Evolutionary conservation across 129 eudicot genomes (phyloP), one percentile per base, ranked within the genome.

Genomic region (Mikania micrantha): DNA sequence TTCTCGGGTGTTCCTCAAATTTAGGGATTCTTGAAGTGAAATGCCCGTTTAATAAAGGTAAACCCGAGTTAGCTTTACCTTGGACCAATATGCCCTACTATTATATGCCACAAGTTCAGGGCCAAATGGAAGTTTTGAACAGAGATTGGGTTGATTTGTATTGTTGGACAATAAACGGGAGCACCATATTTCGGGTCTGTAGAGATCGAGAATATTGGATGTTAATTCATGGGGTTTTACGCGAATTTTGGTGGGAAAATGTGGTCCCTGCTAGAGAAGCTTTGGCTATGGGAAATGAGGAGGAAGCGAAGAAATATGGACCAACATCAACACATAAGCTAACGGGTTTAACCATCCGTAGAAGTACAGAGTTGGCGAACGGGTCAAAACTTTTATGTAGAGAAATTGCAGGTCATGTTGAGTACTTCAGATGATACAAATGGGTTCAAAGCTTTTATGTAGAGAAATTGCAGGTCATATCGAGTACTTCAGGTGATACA

Each of bases 91-190:
- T 93, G 85, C 98, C 98, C 12, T 93, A 78, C 74, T 93, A 93
- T 78, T 93, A 93, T 79, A 93, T 93, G 98, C 98, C 98, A 74
- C 98, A 93, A 31, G 87, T 93, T 67, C 98, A 93, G 60, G 98
- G 98, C 8, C 98, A 86, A 70, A 93, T 93, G 99, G 99, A 89
- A 85, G 74, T 93, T 39, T 84, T 93, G 87, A 77, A 84, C 47
- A 76, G 99, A 69, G 99, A 93, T 47, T 93, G 99, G 99, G 99
- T 83, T 19, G 96, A 93, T 85, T 73, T 93, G 72, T 93, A 84
- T 73, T 93, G 99, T 68, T 93, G 96, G 96, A 93, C 99, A 7
- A 88, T 86, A 16, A 93, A 86, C 56, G 99, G 95, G 19, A 93
- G 99, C 66, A 82, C 99, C 0, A 81, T 93, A 53, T 93, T 93